Evolutionary conservation across 2,329 filamentous ascomycete species (phyloP), one percentile per base, ranked within the genome.

Genomic region (Monilinia aucupariae): DNA sequence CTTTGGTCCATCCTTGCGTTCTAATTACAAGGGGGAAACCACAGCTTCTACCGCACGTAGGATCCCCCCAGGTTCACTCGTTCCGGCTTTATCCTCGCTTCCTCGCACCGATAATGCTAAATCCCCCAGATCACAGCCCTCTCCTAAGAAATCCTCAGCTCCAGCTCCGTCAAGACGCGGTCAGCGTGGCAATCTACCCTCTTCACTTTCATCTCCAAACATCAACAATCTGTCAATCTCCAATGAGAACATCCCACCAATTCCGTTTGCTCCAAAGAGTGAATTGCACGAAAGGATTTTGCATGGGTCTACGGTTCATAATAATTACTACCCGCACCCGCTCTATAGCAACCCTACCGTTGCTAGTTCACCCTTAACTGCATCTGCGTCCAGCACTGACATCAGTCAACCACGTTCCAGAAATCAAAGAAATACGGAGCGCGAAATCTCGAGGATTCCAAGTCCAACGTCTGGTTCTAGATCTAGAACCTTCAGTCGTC

Each of bases 301-400:
- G 37, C 56, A 30, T 41, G 34, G 20, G 37, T 61, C 55, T 54
- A n/a, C 55, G 37, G 41, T 53, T 39, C 22, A 50, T 15, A 54
- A 61, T 10, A 61, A 45, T 15, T 61, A 52, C 27, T 53, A 51
- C 41, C 58, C 37, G 32, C 51, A 64, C n/a, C 48, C 60, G 17
- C 58, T 67, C 20, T 64, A 67, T 22, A 67, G 67, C 51, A 43
- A 59, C 27, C 66, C 68, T 58, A 69, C 68, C n/a, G 62, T 67
- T 49, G 68, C 67, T 41, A 65, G 59, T 37, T 68, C 66, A 15
- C 37, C 39, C 10, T 55, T 69, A 10, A 68, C 68, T 37, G 66
- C 63, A n/a, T 69, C 67, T 43, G 63, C 55, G n/a, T 69, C 67
- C 39, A 62, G 47, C 25, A 61, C 53, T 53, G 64, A 68, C 41